These are phyloP conservation scores for Neophaeococcomyces aloes DNA, from an alignment of 2,329 filamentous ascomycete species.

Conservation along the genomic window DNA sequence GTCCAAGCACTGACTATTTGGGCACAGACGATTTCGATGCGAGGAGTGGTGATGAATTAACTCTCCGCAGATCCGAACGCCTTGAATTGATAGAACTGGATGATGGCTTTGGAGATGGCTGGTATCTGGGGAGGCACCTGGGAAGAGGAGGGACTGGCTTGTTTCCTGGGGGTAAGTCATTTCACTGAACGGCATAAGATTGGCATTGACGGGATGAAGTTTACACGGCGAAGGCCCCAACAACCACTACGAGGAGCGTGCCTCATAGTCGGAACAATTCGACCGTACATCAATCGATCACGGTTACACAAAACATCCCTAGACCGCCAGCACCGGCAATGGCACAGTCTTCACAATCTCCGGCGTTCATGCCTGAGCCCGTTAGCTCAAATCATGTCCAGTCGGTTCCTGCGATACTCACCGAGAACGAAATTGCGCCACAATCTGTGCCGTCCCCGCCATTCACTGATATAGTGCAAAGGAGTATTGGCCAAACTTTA, in stretches of 20 bases:
- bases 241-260: background rate
- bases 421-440: slow-evolving; percentile 26
- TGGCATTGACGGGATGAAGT: slow-evolving; percentile 14
- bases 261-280: slow-evolving; percentile 5
- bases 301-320: no score
- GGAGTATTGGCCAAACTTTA: slow-evolving; percentile 36
- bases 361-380: no score
- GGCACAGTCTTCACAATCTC: no score
- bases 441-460: slow-evolving; percentile 30
- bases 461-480: slow-evolving; percentile 30
- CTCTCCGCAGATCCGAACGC: slow-evolving; percentile 62
- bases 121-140: slow-evolving; percentile 48
- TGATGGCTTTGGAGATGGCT: slow-evolving; percentile 57
- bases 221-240: slow-evolving; percentile 20
- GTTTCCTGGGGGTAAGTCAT: slow-evolving; percentile 36
- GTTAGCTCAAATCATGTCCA: no score
- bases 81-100: slow-evolving; percentile 55
- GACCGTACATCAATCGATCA: no score
- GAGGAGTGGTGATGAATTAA: slow-evolving; percentile 86
- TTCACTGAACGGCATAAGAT: no score
- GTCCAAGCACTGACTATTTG: slow-evolving; percentile 10
- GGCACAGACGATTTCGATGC: slow-evolving; percentile 83
- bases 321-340: slow-evolving; percentile 15
- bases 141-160: slow-evolving; percentile 34
- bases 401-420: no score